phyloP scores from a whole-genome alignment of 306 rosid species.

The Crataegus laevigata region DNA sequence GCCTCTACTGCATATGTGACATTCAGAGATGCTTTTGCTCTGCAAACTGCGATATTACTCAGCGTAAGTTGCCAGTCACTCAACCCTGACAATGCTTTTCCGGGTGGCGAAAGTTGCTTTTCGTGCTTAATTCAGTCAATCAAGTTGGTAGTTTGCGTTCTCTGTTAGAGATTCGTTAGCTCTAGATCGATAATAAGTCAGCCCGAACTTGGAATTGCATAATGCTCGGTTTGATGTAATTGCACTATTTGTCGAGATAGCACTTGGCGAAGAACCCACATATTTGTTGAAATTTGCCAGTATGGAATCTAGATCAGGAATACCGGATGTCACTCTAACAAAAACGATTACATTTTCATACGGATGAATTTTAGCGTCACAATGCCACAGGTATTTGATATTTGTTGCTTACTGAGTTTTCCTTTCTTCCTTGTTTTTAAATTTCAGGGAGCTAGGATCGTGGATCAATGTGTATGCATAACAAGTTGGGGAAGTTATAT shows the following conservation, averaged over 20 bases:
- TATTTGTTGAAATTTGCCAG: neutral
- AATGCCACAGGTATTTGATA: neutral
- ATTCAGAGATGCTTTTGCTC: constrained; percentile 75
- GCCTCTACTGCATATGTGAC: constrained; percentile 75
- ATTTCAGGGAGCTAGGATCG: constrained; percentile 70
- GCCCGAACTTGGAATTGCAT: neutral
- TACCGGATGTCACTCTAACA: neutral
- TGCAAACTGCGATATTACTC: constrained; percentile 80
- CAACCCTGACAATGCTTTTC: neutral
- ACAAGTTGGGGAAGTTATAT: constrained; percentile 47
- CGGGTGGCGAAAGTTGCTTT: no score
- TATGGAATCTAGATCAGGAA: no score
- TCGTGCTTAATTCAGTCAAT: neutral
- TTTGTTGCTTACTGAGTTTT: neutral
- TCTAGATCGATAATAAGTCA: neutral
- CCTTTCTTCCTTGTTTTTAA: constrained; percentile 12
- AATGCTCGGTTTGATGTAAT: neutral
- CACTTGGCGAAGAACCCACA: neutral
- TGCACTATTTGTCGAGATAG: neutral
- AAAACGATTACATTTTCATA: neutral
- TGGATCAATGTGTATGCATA: constrained; percentile 60
- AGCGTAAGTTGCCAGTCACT: constrained; percentile 44
- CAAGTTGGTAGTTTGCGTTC: neutral
- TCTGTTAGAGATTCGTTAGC: neutral
- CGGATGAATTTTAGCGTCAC: neutral